A percentile compares a stretch with the other conserved stretches of the same genome.
These are phyloP conservation scores for Prunus yedoensis DNA, from an alignment of 331 rosid genomes.

Conservation along the genomic window DNA sequence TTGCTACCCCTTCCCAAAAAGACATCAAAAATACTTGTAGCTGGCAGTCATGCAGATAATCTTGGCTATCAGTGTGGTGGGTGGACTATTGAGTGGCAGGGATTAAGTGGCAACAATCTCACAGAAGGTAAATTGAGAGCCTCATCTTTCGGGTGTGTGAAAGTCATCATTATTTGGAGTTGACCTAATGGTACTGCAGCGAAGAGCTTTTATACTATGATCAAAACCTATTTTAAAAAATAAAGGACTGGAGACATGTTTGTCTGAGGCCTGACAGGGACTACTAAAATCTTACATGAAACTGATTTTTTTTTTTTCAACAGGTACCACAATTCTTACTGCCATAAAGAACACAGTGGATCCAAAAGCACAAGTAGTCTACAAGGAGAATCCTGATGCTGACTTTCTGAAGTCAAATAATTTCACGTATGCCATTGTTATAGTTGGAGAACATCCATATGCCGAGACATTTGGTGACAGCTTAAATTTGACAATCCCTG, in stretches of 20 bases:
- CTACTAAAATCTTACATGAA: neutral
- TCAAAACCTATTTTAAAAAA: too few species aligned
- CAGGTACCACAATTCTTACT: conserved; percentile 44
- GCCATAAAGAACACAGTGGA: conserved; percentile 50
- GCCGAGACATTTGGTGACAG: conserved; percentile 64
- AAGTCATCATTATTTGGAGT: too few species aligned
- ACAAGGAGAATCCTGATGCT: conserved; percentile 53
- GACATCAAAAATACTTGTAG: conserved; percentile 58
- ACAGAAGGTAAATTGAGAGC: conserved; percentile 36
- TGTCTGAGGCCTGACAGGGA: too few species aligned
- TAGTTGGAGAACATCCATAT: conserved; percentile 65
- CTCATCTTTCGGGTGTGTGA: neutral
- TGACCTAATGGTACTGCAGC: too few species aligned
- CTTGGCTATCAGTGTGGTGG: conserved; percentile 76
- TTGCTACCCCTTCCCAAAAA: conserved; percentile 63
- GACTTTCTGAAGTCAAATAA: conserved; percentile 39
- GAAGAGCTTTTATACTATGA: neutral
- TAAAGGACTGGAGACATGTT: neutral
- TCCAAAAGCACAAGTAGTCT: conserved; percentile 44
- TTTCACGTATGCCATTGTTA: conserved; percentile 59
- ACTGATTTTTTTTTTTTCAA: neutral
- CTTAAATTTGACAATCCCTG: conserved; percentile 48
- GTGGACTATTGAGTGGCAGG: conserved; percentile 83
- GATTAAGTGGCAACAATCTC: conserved; percentile 55
- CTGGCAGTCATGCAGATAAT: conserved; percentile 74